Conservation (phyloP, 2,329 filamentous ascomycete genomes). For the Aspergillus ustus region DNA sequence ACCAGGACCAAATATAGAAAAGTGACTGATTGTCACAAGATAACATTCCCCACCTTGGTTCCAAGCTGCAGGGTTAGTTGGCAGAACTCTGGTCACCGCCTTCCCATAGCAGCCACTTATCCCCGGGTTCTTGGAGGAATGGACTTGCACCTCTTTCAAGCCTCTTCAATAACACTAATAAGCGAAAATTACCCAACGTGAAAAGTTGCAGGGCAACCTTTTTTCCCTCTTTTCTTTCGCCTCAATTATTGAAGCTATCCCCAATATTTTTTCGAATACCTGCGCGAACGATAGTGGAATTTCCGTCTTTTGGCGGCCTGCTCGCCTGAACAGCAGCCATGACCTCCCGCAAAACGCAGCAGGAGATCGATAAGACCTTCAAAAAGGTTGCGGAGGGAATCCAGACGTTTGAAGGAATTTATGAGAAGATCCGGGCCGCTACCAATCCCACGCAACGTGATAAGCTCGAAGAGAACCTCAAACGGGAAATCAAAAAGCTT, state of each 20-base stretch:
- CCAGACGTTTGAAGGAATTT: constrained; percentile 87
- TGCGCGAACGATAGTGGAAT: constrained; percentile 21
- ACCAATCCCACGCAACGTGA: constrained; percentile 95
- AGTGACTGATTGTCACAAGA: constrained; percentile 2
- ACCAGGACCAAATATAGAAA: not conserved
- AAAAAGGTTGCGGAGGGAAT: constrained; percentile 97
- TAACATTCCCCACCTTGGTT: constrained; percentile 8
- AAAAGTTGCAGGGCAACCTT: constrained; percentile 19
- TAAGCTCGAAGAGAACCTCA: constrained; percentile 96
- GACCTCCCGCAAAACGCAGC: constrained; percentile 93
- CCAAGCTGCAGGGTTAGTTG: constrained; percentile 6
- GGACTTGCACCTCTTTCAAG: constrained; percentile 19
- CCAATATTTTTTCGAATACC: constrained; percentile 18
- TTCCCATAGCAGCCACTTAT: constrained; percentile 13
- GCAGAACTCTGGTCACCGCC: constrained; percentile 19
- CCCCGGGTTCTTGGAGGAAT: constrained; percentile 22
- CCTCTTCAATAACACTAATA: constrained; percentile 13
- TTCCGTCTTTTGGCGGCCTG: constrained; percentile 27
- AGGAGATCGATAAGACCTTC: constrained; percentile 99
- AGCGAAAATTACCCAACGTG: constrained; percentile 11
- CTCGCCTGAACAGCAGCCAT: constrained; percentile 57
- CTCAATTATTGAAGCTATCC: not conserved
- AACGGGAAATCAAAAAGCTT: constrained; percentile 99
- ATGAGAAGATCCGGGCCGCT: constrained; percentile 95
- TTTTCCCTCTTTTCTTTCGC: not conserved